Evolutionary conservation across 176 grass and related monocot genomes (phyloP).

Genomic region (Carex kokanica): DNA sequence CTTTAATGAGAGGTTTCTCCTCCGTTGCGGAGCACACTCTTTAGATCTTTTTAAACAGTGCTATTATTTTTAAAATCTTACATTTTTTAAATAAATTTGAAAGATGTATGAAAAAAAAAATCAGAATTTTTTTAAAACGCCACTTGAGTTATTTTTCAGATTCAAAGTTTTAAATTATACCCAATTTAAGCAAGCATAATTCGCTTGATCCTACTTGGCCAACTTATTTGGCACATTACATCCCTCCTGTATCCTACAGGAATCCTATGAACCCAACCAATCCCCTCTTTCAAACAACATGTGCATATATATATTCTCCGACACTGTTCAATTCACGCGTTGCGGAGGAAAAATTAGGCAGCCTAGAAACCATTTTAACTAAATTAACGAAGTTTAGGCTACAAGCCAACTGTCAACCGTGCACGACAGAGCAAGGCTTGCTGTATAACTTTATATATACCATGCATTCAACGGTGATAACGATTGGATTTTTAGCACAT

Average conservation of each 20-base stretch:
- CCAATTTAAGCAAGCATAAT: neutral
- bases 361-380: neutral
- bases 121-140: neutral
- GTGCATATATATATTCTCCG: neutral
- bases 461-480: conserved; percentile 7
- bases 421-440: conserved; percentile 11
- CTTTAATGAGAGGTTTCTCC: no score
- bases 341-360: neutral
- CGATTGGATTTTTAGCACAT: neutral
- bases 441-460: neutral
- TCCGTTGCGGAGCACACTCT: no score
- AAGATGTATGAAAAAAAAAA: neutral
- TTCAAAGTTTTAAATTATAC: neutral
- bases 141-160: neutral
- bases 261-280: conserved; percentile 2
- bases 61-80: neutral
- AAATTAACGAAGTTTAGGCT: neutral
- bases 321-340: neutral
- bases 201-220: neutral
- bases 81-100: neutral
- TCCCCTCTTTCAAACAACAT: neutral
- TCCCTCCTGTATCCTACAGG: neutral
- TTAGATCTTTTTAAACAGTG: neutral
- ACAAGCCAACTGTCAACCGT: neutral
- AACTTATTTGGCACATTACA: neutral